phyloP scores from a whole-genome alignment of 2,329 filamentous ascomycete species.

The Arthrobotrys musiformis region DNA sequence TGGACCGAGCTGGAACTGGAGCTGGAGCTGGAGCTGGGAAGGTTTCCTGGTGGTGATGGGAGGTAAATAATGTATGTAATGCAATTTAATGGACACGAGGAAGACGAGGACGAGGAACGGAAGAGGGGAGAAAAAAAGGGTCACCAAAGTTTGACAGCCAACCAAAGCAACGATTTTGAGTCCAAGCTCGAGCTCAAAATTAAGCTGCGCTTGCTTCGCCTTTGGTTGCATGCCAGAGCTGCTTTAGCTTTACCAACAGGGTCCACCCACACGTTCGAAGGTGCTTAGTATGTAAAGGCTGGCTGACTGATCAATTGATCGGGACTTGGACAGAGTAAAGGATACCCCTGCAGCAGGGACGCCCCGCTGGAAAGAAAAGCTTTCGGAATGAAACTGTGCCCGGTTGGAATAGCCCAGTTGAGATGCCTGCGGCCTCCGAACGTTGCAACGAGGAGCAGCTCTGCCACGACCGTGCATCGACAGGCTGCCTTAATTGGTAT shows the following conservation, averaged over 20 bases:
- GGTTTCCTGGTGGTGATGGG: background rate
- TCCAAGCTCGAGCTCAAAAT: constrained; percentile 17
- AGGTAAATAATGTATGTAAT: background rate
- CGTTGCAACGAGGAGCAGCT: background rate
- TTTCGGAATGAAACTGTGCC: constrained; percentile 20
- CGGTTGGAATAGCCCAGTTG: constrained; percentile 25
- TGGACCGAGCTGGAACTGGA: background rate
- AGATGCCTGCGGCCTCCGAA: background rate
- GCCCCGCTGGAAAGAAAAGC: background rate
- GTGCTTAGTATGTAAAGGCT: no score
- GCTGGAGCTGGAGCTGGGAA: background rate
- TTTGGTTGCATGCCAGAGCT: no score
- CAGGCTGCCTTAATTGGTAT: constrained; percentile 6
- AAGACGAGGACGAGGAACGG: no score
- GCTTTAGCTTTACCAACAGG: no score
- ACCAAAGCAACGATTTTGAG: background rate
- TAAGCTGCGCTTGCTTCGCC: background rate
- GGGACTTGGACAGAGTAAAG: no score
- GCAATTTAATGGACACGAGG: background rate
- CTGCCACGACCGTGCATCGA: constrained; percentile 6
- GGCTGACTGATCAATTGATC: no score
- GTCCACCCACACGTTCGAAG: no score
- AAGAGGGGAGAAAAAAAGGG: background rate
- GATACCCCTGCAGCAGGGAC: background rate
- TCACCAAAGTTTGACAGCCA: constrained; percentile 14